A percentile compares a stretch with the other conserved stretches of the same genome.
phyloP scores from a whole-genome alignment of 2,329 filamentous ascomycete genomes.

The Canariomyces notabilis region DNA sequence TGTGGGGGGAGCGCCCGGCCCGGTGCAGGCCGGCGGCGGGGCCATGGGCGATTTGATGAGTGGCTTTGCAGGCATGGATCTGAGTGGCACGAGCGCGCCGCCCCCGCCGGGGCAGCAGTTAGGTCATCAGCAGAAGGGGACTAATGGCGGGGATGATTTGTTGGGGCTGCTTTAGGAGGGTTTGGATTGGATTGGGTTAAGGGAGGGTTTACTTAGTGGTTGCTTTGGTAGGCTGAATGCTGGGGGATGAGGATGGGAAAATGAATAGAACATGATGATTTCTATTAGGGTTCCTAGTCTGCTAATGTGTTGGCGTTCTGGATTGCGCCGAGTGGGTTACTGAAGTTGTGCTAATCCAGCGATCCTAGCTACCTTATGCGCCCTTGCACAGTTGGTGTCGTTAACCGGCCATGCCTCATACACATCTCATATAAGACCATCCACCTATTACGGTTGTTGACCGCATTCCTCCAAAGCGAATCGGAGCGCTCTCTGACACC shows the following conservation, averaged over 20 bases:
- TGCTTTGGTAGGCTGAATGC: no score
- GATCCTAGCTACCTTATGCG: no score
- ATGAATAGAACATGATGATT: not conserved
- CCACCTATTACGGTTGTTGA: no score
- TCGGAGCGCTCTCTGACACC: not conserved
- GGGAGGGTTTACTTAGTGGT: not conserved
- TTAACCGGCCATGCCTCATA: no score
- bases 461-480: not conserved
- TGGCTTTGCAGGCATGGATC: constrained; percentile 76
- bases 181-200: not conserved
- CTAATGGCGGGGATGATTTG: constrained; percentile 19
- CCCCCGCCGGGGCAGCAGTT: constrained; percentile 54
- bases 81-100: constrained; percentile 61
- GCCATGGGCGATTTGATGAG: constrained; percentile 86
- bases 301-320: no score
- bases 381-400: no score
- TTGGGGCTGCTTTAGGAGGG: constrained; percentile 22
- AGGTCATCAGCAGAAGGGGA: constrained; percentile 23
- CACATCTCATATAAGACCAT: no score
- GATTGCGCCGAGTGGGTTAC: no score
- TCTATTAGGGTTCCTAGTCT: not conserved
- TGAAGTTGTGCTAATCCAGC: no score
- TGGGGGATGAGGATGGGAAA: not conserved
- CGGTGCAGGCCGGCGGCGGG: constrained; percentile 19
- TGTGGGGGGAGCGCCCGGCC: constrained; percentile 37